These are phyloP conservation scores for Ilyonectria sp. DNA, from an alignment of 2,329 filamentous ascomycete genomes.

Conservation along the genomic window DNA sequence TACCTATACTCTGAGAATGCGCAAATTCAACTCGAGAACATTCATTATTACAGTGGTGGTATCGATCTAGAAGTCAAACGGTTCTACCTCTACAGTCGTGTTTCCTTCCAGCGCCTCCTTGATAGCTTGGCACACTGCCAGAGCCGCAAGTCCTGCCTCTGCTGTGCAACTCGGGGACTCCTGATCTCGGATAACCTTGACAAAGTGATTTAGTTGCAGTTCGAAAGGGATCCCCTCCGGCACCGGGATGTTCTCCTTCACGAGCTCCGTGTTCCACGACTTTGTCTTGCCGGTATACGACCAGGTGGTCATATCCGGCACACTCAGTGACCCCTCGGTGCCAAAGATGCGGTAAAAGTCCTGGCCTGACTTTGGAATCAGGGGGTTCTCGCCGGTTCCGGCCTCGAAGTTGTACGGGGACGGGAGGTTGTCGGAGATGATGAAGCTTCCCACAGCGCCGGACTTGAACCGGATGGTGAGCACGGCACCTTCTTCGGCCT, in stretches of 20 bases:
- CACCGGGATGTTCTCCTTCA: conserved; percentile 46
- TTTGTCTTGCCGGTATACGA: conserved; percentile 59
- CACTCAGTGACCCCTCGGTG: conserved; percentile 64
- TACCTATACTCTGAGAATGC: too few species aligned
- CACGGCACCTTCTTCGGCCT: conserved; percentile 70
- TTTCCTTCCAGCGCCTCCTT: conserved; percentile 58
- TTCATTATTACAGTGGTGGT: conserved; percentile 1
- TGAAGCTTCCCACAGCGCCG: conserved; percentile 70
- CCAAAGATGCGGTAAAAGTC: conserved; percentile 71
- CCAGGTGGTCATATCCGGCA: conserved; percentile 67
- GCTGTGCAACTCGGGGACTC: conserved; percentile 63
- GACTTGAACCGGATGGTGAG: conserved; percentile 67
- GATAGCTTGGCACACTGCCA: conserved; percentile 68
- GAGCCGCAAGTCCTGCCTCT: conserved; percentile 64
- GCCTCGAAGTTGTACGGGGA: conserved; percentile 70
- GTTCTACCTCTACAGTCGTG: conserved; percentile 42
- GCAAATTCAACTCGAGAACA: too few species aligned
- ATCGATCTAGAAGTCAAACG: conserved; percentile 26
- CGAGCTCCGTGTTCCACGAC: conserved; percentile 59
- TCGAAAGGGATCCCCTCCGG: conserved; percentile 61
- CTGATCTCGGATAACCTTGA: conserved; percentile 61
- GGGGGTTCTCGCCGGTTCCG: conserved; percentile 72
- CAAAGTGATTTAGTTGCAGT: conserved; percentile 66
- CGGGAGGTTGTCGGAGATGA: conserved; percentile 67
- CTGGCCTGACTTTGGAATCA: conserved; percentile 59